These are phyloP conservation scores for Penicillium capsulatum DNA, from an alignment of 2,329 filamentous ascomycete genomes.

Conservation along the genomic window DNA sequence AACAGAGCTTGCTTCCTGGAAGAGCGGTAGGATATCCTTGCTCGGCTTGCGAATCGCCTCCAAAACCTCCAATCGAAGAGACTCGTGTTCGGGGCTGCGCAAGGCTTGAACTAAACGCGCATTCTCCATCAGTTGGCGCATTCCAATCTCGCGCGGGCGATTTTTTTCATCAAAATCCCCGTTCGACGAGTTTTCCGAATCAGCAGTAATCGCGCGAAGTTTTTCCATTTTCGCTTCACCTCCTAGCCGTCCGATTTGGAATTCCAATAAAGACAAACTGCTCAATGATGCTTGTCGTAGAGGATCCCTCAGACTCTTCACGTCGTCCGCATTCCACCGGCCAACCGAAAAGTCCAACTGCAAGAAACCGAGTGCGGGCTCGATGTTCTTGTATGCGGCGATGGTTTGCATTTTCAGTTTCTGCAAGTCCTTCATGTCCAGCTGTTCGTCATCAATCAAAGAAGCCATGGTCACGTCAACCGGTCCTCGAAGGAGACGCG, in stretches of 20 bases:
- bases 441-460: constrained; percentile 14
- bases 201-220: constrained; percentile 8
- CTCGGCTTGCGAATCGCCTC: constrained; percentile 30
- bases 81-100: constrained; percentile 35
- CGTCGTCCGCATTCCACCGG: constrained; percentile 45
- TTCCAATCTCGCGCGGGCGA: constrained; percentile 22
- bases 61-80: constrained; percentile 31
- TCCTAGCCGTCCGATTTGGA: constrained; percentile 38
- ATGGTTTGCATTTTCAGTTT: constrained; percentile 36
- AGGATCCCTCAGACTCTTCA: constrained; percentile 36
- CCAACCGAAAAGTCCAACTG: constrained; percentile 48
- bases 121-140: constrained; percentile 33
- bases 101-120: constrained; percentile 38
- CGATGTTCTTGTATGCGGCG: constrained; percentile 35
- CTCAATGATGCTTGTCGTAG: constrained; percentile 37
- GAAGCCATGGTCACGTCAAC: constrained; percentile 29
- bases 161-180: constrained; percentile 17
- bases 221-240: constrained; percentile 19
- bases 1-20: constrained; percentile 22
- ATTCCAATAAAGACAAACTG: constrained; percentile 40
- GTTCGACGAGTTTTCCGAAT: constrained; percentile 2
- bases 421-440: constrained; percentile 22
- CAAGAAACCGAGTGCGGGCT: constrained; percentile 43
- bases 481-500: constrained; percentile 26
- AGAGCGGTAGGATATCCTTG: constrained; percentile 24